Base-by-base conservation (phyloP, 768 basidiomycete genomes). In the Boletus rufocinnamomeus region DNA sequence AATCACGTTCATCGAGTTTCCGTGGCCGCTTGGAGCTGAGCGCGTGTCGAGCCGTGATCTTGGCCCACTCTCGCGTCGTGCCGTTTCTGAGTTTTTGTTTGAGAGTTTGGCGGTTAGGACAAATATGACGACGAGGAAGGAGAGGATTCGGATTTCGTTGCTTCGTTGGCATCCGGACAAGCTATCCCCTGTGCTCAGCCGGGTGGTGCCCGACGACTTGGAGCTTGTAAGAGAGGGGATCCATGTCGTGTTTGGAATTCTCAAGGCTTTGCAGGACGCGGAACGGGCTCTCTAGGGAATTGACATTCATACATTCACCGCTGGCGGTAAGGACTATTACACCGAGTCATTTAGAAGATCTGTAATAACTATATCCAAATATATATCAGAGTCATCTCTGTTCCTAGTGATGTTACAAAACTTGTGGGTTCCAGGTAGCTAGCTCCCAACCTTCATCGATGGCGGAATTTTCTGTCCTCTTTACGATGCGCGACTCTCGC, bases 101-200 rank as follows among this genome's bases (percentile, higher is more conserved):
- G 79, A 77, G 8, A 66, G 74, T 14, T 71, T 83, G 56, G 68
- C 63, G 51, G 77, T 85, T 5, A 69, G 80, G 49, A 72, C 74
- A 23, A 77, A 73, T 32, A 72, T 62, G 0, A 73, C 72, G 37
- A 80, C 80, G 54, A 75, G 66, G 63, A 83, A 79, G 71, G 84
- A 85, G 45, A 74, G 81, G 41, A 72, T 90, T 7, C 78, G 88
- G 35, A 78, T 77, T 49, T 83, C 85, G 1, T 70, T 91, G 45
- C 70, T 90, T 56, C 78, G 85, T 10, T 89, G 85, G 82, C 87
- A 87, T 66, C 86, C 87, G 2, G 86, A 88, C 68, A 88, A 87
- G 73, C 74, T 82, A 62, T 76, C 79, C 4, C 55, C 61, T 2
- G 58, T 85, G 17, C 63, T 84, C n/a, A 60, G 67, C 17, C 75